Percentiles rank a stretch among this genome's conserved stretches.
Evolutionary conservation across 129 eudicot species (phyloP).

Genomic region (Deinandra increscens): DNA sequence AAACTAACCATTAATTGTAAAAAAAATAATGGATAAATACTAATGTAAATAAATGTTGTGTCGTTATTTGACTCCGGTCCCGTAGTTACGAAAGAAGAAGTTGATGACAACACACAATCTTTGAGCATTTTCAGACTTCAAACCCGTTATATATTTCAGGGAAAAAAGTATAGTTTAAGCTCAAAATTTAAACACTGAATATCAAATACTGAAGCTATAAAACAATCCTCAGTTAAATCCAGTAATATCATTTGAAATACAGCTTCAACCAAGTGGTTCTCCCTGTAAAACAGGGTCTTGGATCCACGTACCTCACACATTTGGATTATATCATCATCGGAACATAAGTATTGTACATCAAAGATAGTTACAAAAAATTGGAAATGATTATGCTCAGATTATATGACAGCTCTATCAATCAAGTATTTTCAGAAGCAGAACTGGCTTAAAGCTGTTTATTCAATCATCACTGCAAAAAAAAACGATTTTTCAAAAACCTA

Average conservation of each 20-base stretch:
- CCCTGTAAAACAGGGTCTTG: conserved; percentile 34
- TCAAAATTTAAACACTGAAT: too few relatives aligned
- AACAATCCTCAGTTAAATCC: conserved; percentile 34
- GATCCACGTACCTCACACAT: conserved; percentile 30
- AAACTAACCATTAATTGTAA: too few relatives aligned
- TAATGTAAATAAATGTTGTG: too few relatives aligned
- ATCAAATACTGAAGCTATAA: too few relatives aligned
- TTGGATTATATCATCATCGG: conserved; percentile 27
- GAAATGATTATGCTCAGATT: conserved; percentile 47
- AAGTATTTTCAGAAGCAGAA: conserved; percentile 91
- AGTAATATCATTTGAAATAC: conserved; percentile 27
- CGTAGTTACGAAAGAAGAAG: conserved; percentile 32
- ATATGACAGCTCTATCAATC: conserved; percentile 80
- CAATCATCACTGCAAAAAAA: conserved; percentile 62
- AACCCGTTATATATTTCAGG: conserved; percentile 11
- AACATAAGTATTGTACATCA: too few relatives aligned
- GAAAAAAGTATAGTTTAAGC: conserved; percentile 31
- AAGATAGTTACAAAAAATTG: too few relatives aligned
- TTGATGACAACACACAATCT: conserved; percentile 26
- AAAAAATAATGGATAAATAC: too few relatives aligned
- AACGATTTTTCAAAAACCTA: too few relatives aligned
- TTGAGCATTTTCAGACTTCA: conserved; percentile 29
- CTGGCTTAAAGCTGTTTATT: conserved; percentile 80
- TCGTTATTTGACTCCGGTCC: conserved; percentile 28
- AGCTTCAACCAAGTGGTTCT: conserved; percentile 38